Conservation (phyloP, 108 stramenopile genomes). For the Poteriospumella lacustris region DNA sequence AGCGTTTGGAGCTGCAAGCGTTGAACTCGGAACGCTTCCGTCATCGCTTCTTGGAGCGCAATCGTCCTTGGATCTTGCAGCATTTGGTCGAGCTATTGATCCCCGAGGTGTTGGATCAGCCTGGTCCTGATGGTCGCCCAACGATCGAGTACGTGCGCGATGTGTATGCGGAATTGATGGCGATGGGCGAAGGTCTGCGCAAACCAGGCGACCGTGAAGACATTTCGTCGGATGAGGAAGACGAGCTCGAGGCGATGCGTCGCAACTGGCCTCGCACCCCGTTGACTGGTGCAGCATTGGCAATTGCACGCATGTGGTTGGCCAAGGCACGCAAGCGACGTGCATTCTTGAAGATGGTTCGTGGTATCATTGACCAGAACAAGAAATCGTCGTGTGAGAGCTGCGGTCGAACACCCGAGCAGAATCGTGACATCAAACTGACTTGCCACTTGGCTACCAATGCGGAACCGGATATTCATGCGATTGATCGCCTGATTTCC, state of each 20-base stretch:
- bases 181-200: constrained; percentile 62
- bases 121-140: constrained; percentile 59
- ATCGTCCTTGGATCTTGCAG: constrained; percentile 77
- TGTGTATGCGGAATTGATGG: constrained; percentile 67
- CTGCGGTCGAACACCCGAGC: constrained; percentile 52
- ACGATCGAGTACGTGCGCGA: constrained; percentile 67
- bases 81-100: constrained; percentile 75
- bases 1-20: constrained; percentile 69
- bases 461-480: constrained; percentile 59
- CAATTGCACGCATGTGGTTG: constrained; percentile 70
- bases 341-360: constrained; percentile 56
- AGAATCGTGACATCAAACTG: constrained; percentile 47
- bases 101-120: constrained; percentile 56
- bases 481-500: constrained; percentile 67
- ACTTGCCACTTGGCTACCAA: constrained; percentile 45
- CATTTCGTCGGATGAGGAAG: constrained; percentile 64
- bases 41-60: constrained; percentile 74
- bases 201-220: constrained; percentile 60
- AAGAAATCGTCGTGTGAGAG: constrained; percentile 53
- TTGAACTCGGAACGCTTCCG: constrained; percentile 74
- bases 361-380: constrained; percentile 59
- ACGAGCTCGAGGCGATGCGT: constrained; percentile 50
- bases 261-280: constrained; percentile 67
- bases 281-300: constrained; percentile 52
- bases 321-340: constrained; percentile 66